Conservation (phyloP, 352 stramenopile genomes). For the Globisporangium abappressorium region DNA sequence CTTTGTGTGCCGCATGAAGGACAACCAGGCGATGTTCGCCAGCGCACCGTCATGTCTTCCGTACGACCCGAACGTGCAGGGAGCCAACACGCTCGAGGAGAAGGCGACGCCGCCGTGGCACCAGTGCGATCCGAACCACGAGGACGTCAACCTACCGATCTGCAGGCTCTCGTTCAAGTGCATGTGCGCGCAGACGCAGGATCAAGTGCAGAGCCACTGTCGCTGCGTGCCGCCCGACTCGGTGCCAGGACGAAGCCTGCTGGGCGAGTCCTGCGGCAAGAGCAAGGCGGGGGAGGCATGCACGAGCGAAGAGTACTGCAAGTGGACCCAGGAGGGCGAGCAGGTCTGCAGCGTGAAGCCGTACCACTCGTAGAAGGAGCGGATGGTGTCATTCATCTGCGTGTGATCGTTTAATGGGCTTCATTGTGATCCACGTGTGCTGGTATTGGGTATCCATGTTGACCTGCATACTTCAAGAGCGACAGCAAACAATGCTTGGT, state of each 20-base stretch:
- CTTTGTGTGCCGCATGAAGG: constrained; percentile 50
- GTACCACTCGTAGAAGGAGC: constrained; percentile 24
- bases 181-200: constrained; percentile 14
- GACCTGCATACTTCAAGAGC: too few relatives aligned
- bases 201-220: constrained; percentile 15
- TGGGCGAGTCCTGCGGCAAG: constrained; percentile 17
- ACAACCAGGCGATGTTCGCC: constrained; percentile 36
- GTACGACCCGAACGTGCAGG: constrained; percentile 32
- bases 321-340: constrained; percentile 29
- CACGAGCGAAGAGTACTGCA: constrained; percentile 36
- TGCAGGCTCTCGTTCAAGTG: constrained; percentile 48
- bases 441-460: not conserved
- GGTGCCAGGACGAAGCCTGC: constrained; percentile 26
- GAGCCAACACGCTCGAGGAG: constrained; percentile 32
- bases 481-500: too few relatives aligned
- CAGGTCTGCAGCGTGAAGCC: constrained; percentile 39
- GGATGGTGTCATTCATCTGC: not conserved
- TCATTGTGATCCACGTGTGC: not conserved
- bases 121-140: constrained; percentile 28
- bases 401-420: not conserved
- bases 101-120: constrained; percentile 34
- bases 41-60: constrained; percentile 31
- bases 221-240: constrained; percentile 38
- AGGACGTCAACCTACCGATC: constrained; percentile 30
- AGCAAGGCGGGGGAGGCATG: constrained; percentile 27